Percentiles rank a stretch among this genome's conserved stretches.
Conservation (phyloP, 2,329 filamentous ascomycete species). For the Penicillium polonicum region DNA sequence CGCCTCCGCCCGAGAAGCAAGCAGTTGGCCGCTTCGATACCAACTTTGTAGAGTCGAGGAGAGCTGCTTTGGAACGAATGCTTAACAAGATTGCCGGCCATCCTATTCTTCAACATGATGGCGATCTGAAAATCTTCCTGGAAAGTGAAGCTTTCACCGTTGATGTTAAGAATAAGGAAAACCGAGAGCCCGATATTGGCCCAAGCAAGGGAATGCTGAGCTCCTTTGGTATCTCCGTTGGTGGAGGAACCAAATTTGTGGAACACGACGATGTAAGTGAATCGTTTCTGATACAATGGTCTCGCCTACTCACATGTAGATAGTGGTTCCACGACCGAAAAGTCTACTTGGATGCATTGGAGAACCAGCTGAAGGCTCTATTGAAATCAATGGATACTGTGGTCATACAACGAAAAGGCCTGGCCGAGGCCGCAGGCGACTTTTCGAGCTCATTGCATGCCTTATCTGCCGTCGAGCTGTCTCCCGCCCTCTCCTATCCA, state of each 20-base stretch:
- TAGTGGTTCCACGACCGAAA: conserved; percentile 97
- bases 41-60: conserved; percentile 91
- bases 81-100: conserved; percentile 92
- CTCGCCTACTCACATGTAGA: conserved; percentile 22
- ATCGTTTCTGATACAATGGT: not conserved
- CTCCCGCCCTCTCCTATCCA: conserved; percentile 80
- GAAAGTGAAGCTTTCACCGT: conserved; percentile 96
- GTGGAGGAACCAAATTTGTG: conserved; percentile 80
- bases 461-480: conserved; percentile 87
- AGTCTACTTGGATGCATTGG: conserved; percentile 89
- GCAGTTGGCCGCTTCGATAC: conserved; percentile 93
- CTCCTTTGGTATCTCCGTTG: conserved; percentile 75
- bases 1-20: conserved; percentile 96
- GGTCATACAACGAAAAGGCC: conserved; percentile 84
- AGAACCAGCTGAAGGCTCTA: conserved; percentile 84
- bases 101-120: conserved; percentile 86
- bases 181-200: conserved; percentile 77
- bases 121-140: conserved; percentile 90
- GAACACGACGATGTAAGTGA: conserved; percentile 87
- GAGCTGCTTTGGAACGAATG: conserved; percentile 94
- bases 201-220: conserved; percentile 95
- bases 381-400: conserved; percentile 94
- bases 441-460: conserved; percentile 92
- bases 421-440: conserved; percentile 89
- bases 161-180: conserved; percentile 96